Conservation (phyloP, 768 basidiomycete species). For the Hypholoma fasciculare region DNA sequence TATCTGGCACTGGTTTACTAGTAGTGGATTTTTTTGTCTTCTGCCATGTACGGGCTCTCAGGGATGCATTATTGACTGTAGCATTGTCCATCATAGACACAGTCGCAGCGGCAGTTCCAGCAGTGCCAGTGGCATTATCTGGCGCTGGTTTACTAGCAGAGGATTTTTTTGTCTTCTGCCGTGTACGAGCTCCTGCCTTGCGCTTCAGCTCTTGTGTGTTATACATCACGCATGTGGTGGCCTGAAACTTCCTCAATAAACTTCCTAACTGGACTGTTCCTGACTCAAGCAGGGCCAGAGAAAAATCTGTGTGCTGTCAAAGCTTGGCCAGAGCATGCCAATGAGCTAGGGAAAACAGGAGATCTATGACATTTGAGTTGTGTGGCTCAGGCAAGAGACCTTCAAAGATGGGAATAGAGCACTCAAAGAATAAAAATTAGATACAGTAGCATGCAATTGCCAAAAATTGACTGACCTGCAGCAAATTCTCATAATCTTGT, state of each 20-base stretch:
- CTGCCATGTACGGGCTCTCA: not conserved
- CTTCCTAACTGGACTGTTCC: slow-evolving; percentile 27
- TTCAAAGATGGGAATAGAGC: slow-evolving; percentile 33
- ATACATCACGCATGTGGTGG: slow-evolving; percentile 14
- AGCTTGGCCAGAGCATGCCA: slow-evolving; percentile 38
- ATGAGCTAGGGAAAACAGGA: slow-evolving; percentile 27
- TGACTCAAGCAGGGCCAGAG: slow-evolving; percentile 19
- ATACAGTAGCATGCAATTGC: not conserved
- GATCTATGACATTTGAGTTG: slow-evolving; percentile 21
- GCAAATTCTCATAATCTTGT: slow-evolving; percentile 37
- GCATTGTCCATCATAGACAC: too few species aligned
- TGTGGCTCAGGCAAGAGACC: slow-evolving; percentile 32
- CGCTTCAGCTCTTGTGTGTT: slow-evolving; percentile 17
- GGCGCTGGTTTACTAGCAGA: not conserved
- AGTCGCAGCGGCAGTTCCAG: too few species aligned
- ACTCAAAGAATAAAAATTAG: slow-evolving; percentile 15
- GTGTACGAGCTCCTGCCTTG: slow-evolving; percentile 8
- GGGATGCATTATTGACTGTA: too few species aligned
- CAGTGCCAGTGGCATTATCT: not conserved
- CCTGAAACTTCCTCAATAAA: slow-evolving; percentile 22
- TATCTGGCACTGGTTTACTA: not conserved
- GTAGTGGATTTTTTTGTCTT: not conserved
- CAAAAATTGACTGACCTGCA: slow-evolving; percentile 23
- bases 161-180: not conserved
- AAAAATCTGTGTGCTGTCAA: slow-evolving; percentile 35